Evolutionary conservation across 257 asterid species (phyloP).

Genomic region (Solanum piurae): DNA sequence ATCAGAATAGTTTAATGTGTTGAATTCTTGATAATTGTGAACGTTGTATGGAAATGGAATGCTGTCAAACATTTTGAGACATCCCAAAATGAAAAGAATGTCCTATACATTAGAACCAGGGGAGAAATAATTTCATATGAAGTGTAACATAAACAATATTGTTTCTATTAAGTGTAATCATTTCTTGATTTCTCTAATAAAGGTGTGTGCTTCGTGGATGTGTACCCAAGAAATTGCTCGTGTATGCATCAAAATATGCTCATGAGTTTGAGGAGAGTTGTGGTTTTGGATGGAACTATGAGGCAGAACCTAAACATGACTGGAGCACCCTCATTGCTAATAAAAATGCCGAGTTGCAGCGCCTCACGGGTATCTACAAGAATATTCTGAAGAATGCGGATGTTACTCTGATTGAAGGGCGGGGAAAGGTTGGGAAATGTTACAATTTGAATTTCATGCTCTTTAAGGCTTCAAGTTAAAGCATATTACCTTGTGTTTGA

Average conservation of each 20-base stretch:
- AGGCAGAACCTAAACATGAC: slow-evolving; percentile 83
- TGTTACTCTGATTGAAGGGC: slow-evolving; percentile 72
- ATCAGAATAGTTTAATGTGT: not conserved
- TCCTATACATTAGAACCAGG: not conserved
- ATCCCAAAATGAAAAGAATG: not conserved
- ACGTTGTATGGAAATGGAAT: not conserved
- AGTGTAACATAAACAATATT: not conserved
- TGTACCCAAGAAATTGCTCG: slow-evolving; percentile 89
- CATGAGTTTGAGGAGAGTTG: slow-evolving; percentile 92
- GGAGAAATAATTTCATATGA: not conserved
- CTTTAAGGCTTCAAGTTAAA: not conserved
- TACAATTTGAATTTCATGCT: not conserved
- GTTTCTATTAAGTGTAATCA: not conserved
- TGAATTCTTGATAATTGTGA: not conserved
- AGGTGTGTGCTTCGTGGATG: slow-evolving; percentile 99
- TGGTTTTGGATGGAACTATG: slow-evolving; percentile 90
- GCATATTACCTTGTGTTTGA: not conserved
- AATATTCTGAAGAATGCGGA: slow-evolving; percentile 67
- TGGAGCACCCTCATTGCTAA: slow-evolving; percentile 91
- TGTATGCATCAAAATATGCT: slow-evolving; percentile 80
- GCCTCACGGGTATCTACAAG: slow-evolving; percentile 83
- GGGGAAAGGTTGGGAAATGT: slow-evolving; percentile 75
- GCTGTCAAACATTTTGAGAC: not conserved
- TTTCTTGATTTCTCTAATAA: slow-evolving; percentile 11
- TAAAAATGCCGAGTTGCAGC: slow-evolving; percentile 88